These are phyloP conservation scores for Zelopaecilomyces penicillatus DNA, from an alignment of 2,329 filamentous ascomycete species.

Conservation along the genomic window DNA sequence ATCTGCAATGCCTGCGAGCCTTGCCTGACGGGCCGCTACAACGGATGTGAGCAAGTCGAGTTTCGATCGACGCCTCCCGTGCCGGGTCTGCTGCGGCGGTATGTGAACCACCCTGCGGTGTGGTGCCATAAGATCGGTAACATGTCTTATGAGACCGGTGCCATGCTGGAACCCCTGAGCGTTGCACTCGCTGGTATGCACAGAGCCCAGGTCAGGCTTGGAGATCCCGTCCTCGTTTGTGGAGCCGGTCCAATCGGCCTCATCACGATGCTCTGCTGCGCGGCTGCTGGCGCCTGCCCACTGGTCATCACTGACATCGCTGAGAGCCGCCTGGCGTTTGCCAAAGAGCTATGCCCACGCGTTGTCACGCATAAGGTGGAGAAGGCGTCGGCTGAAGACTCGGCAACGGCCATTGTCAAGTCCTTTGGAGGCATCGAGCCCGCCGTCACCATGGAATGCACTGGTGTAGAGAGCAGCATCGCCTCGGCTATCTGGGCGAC, in stretches of 20 bases:
- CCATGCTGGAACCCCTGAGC: slow-evolving; percentile 80
- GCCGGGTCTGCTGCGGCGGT: slow-evolving; percentile 76
- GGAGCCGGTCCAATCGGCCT: slow-evolving; percentile 92
- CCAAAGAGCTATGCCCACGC: slow-evolving; percentile 71
- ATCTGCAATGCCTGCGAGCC: slow-evolving; percentile 88
- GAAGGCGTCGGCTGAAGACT: slow-evolving; percentile 58
- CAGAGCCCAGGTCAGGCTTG: slow-evolving; percentile 68
- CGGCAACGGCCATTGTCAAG: slow-evolving; percentile 57
- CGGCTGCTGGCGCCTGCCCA: slow-evolving; percentile 80
- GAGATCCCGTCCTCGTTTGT: slow-evolving; percentile 81
- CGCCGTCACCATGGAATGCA: slow-evolving; percentile 80
- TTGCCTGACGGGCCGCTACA: slow-evolving; percentile 88
- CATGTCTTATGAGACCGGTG: slow-evolving; percentile 87
- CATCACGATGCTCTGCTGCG: slow-evolving; percentile 75
- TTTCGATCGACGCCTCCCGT: slow-evolving; percentile 91
- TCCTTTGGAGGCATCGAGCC: slow-evolving; percentile 75
- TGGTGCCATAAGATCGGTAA: slow-evolving; percentile 96
- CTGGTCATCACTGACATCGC: slow-evolving; percentile 94
- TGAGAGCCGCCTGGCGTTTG: slow-evolving; percentile 73
- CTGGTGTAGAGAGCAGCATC: slow-evolving; percentile 86
- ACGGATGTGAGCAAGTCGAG: slow-evolving; percentile 77
- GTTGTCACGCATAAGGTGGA: slow-evolving; percentile 76
- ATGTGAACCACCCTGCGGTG: slow-evolving; percentile 86
- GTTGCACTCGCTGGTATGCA: slow-evolving; percentile 86
- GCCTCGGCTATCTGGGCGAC: slow-evolving; percentile 77